Percentiles rank a stretch among this genome's conserved stretches.
Conservation (phyloP, 805 yeast species). For the Blastobotrys muscicola region DNA sequence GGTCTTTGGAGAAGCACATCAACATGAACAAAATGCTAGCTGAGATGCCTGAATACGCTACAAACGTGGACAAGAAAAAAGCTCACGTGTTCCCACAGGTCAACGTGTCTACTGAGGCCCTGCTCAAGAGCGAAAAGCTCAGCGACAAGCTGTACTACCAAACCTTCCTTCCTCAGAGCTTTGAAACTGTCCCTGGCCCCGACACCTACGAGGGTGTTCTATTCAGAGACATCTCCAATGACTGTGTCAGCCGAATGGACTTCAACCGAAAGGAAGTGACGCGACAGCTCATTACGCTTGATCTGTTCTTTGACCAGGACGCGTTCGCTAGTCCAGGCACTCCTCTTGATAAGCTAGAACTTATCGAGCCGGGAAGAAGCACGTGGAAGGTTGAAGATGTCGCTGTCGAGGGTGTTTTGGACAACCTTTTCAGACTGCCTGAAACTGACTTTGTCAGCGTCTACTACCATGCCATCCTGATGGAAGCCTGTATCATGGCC, state of each 20-base stretch:
- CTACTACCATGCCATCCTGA: conserved; percentile 75
- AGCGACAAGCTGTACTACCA: conserved; percentile 41
- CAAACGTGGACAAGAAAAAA: conserved; percentile 1
- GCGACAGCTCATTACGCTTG: conserved; percentile 67
- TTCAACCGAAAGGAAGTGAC: conserved; percentile 85
- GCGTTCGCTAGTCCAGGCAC: conserved; percentile 67
- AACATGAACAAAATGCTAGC: conserved; percentile 9
- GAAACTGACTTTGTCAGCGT: conserved; percentile 53
- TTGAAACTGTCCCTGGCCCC: conserved; percentile 57
- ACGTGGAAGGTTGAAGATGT: conserved; percentile 91
- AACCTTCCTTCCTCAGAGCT: conserved; percentile 42
- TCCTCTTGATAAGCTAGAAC: conserved; percentile 58
- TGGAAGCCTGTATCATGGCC: conserved; percentile 78
- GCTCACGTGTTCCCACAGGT: conserved; percentile 27
- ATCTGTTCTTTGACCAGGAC: conserved; percentile 56
- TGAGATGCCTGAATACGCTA: conserved; percentile 3
- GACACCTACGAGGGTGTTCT: conserved; percentile 47
- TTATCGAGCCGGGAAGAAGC: conserved; percentile 31
- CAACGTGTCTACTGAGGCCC: conserved; percentile 21
- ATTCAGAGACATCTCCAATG: conserved; percentile 65
- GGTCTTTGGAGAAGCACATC: conserved; percentile 20
- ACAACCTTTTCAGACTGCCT: conserved; percentile 71
- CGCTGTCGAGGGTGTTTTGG: conserved; percentile 71
- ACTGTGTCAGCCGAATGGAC: conserved; percentile 68
- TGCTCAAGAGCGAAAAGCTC: background rate